A percentile compares a stretch with the other conserved stretches of the same genome.
Evolutionary conservation across 208 protist genomes (phyloP).

Genomic region (Angomonas desouzai): DNA sequence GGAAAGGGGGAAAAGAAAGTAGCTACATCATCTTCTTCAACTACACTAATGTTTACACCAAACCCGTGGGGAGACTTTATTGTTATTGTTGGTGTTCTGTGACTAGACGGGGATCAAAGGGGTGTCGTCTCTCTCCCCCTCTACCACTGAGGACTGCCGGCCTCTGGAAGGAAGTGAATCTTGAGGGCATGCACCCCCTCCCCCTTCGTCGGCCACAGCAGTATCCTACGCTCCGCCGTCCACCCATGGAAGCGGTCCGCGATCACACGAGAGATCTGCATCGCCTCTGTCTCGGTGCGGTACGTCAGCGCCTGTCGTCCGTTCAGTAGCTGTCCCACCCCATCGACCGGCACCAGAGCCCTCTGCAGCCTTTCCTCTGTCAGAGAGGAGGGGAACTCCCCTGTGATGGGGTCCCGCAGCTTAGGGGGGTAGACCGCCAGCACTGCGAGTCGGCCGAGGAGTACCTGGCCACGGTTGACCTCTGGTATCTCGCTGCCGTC

Average conservation of each 20-base stretch:
- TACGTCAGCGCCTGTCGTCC: slow-evolving; percentile 44
- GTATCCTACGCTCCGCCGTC: neutral
- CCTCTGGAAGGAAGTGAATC: neutral
- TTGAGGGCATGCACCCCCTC: neutral
- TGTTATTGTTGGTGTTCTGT: too few relatives aligned
- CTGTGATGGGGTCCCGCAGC: neutral
- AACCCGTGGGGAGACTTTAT: too few relatives aligned
- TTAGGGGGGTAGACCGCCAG: slow-evolving; percentile 35
- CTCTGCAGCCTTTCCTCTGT: neutral
- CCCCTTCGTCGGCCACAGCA: neutral
- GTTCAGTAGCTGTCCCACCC: too few relatives aligned
- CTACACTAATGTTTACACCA: too few relatives aligned
- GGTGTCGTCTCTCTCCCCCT: neutral
- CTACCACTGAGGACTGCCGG: neutral
- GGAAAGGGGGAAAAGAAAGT: slow-evolving; percentile 7
- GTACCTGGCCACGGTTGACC: slow-evolving; percentile 53
- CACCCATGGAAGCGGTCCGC: slow-evolving; percentile 29
- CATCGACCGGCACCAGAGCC: neutral
- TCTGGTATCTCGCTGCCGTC: slow-evolving; percentile 77
- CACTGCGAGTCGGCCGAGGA: slow-evolving; percentile 41
- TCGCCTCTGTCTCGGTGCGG: slow-evolving; percentile 41
- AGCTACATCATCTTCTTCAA: too few relatives aligned
- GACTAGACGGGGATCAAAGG: too few relatives aligned
- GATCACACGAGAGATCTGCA: slow-evolving; percentile 54
- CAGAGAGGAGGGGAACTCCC: neutral